Percentiles rank a stretch among this genome's conserved stretches.
phyloP scores from a whole-genome alignment of 148 eudicot species.

The Chenopodium album region DNA sequence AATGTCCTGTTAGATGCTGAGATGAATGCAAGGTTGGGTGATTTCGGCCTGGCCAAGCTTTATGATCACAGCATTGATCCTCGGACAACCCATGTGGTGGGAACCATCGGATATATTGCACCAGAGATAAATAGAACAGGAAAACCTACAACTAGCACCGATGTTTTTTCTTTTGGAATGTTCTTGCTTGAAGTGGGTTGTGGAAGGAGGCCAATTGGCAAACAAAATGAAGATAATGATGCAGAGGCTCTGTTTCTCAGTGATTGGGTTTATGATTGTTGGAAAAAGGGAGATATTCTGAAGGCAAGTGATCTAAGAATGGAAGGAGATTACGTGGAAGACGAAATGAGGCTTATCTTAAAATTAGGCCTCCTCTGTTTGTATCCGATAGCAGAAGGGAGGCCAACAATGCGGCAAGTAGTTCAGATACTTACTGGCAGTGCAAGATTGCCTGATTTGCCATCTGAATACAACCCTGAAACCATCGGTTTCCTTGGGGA shows the following conservation, averaged over 20 bases:
- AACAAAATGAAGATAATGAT: background rate
- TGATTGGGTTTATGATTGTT: too few species aligned
- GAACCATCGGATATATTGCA: constrained; percentile 42
- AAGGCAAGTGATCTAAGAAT: too few species aligned
- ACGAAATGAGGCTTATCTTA: constrained; percentile 29
- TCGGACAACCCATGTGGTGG: constrained; percentile 34
- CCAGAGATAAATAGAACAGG: constrained; percentile 30
- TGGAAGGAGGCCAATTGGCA: constrained; percentile 38
- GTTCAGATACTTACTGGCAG: constrained; percentile 31
- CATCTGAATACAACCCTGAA: background rate
- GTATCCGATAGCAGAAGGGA: constrained; percentile 19
- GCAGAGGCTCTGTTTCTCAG: too few species aligned
- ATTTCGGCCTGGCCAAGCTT: constrained; percentile 41
- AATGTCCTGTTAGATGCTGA: constrained; percentile 34
- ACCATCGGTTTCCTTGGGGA: background rate
- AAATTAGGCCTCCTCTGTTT: constrained; percentile 46
- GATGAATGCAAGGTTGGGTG: constrained; percentile 40
- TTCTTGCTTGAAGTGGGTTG: constrained; percentile 36
- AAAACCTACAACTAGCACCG: constrained; percentile 29
- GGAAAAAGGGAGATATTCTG: too few species aligned
- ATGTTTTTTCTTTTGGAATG: constrained; percentile 38
- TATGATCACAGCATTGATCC: constrained; percentile 29
- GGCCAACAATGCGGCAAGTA: constrained; percentile 46
- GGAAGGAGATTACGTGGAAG: too few species aligned
- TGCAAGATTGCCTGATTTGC: constrained; percentile 9